Conservation (phyloP, 2,329 filamentous ascomycete species). For the Xylaria sp. region DNA sequence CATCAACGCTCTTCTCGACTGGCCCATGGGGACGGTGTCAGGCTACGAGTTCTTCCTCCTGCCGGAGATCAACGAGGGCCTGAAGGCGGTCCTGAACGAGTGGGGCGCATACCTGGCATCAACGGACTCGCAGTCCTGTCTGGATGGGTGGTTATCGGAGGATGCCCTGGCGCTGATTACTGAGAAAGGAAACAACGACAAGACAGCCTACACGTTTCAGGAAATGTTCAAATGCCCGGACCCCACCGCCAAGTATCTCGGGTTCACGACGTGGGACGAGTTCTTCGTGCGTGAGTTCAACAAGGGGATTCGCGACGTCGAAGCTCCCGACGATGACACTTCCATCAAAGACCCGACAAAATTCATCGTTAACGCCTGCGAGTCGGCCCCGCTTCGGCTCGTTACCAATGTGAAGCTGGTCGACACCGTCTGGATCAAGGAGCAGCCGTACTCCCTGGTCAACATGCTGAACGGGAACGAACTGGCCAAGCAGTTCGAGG, state of each 20-base stretch:
- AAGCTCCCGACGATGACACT: no score
- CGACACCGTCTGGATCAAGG: no score
- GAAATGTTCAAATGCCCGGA: not conserved
- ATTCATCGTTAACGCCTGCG: no score
- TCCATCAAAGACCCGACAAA: no score
- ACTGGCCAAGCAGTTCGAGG: no score
- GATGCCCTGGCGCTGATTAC: not conserved
- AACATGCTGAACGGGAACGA: no score
- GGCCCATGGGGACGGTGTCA: conserved; percentile 58
- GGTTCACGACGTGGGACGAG: not conserved
- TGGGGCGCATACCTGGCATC: conserved; percentile 38
- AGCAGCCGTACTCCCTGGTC: no score
- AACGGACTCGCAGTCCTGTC: not conserved
- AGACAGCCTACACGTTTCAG: not conserved
- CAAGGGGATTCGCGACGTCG: no score
- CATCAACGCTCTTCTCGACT: conserved; percentile 60
- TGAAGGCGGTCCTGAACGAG: conserved; percentile 54
- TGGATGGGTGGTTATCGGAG: not conserved
- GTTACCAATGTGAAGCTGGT: no score
- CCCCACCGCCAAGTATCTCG: not conserved
- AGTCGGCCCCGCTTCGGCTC: no score
- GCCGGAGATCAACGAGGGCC: conserved; percentile 51
- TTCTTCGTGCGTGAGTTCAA: not conserved
- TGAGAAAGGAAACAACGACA: no score
- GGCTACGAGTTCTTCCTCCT: conserved; percentile 59